Evolutionary conservation across 2,329 filamentous ascomycete species (phyloP).

Genomic region (Sporothrix dimorphospora): DNA sequence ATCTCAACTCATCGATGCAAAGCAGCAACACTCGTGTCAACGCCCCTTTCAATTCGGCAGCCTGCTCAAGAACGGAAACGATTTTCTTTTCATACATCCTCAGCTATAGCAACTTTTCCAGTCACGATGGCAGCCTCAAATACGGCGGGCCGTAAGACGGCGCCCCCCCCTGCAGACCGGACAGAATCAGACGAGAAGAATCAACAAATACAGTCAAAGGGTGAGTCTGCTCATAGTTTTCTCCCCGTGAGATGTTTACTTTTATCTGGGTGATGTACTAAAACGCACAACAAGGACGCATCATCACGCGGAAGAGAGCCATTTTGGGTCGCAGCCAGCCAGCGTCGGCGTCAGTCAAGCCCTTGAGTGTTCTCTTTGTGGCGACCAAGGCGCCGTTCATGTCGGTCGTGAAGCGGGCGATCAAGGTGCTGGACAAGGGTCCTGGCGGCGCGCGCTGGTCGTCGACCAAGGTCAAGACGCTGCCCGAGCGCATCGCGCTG

Average conservation of each 20-base stretch:
- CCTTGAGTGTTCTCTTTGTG: slow-evolving; percentile 58
- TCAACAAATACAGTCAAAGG: neutral
- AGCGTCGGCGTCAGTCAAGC: neutral
- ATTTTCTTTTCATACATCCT: neutral
- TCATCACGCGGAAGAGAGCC: slow-evolving; percentile 18
- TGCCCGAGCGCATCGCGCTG: slow-evolving; percentile 53
- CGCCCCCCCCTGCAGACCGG: neutral
- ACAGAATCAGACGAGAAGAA: neutral
- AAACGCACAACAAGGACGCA: neutral
- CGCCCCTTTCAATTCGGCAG: neutral
- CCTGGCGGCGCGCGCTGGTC: slow-evolving; percentile 52
- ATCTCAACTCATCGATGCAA: neutral
- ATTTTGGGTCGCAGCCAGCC: slow-evolving; percentile 27
- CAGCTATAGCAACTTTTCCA: neutral
- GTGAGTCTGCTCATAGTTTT: neutral
- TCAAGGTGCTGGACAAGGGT: slow-evolving; percentile 62
- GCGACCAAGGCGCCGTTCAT: slow-evolving; percentile 68
- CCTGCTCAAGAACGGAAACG: neutral
- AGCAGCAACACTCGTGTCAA: neutral
- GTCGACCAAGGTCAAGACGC: slow-evolving; percentile 48
- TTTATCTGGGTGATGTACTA: neutral
- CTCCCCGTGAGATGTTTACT: neutral
- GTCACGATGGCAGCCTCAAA: neutral
- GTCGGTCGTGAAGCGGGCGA: slow-evolving; percentile 66
- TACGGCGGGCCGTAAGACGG: neutral